Evolutionary conservation across 176 grass and related monocot genomes (phyloP), one percentile per base, ranked within the genome.

Genomic region (Eremochloa ophiuroides): DNA sequence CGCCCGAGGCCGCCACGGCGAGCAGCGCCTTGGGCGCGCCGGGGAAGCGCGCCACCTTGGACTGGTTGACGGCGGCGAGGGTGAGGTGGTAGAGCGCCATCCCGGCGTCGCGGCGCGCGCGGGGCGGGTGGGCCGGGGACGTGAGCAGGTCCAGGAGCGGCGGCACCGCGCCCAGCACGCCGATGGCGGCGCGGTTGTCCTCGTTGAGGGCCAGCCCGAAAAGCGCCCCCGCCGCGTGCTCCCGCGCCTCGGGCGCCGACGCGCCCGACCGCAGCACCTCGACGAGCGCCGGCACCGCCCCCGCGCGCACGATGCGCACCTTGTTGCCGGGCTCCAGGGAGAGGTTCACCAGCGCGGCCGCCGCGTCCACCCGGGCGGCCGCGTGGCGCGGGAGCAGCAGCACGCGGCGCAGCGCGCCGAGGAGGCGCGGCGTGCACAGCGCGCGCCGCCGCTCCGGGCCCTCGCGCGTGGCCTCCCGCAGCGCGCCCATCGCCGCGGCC

Each of bases 161-260:
- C 0, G 92, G 72, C 61, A 98, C 91, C 7, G 88, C 95, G 40
- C 95, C 92, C 0, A 98, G 83, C 25, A 95, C 95, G 18, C 92
- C 95, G 79, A 98, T 98, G 31, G 92, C 88, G 20, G 95, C 92
- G 51, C 95, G 92, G 79, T 98, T 98, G 42, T 95, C 95, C 64
- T 91, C 95, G 62, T 80, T 62, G 42, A 95, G 85, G 1, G 95
- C 88, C 0, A 98, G 92, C 8, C 92, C 86, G 71, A 98, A 98
- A 3, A 98, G 72, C 44, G 88, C 83, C 11, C 95, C 90, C 9
- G 95, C 92, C 4, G 88, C 88, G 75, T 98, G 90, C 65, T 95
- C 95, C 0, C 92, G 78, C 3, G 88, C 92, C 88, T 98, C 95
- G 20, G 83, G 20, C 20, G 35, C 66, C 0, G 78, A 72, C 2